phyloP scores from a whole-genome alignment of 2,329 filamentous ascomycete species.

The Calonectria crousiana region DNA sequence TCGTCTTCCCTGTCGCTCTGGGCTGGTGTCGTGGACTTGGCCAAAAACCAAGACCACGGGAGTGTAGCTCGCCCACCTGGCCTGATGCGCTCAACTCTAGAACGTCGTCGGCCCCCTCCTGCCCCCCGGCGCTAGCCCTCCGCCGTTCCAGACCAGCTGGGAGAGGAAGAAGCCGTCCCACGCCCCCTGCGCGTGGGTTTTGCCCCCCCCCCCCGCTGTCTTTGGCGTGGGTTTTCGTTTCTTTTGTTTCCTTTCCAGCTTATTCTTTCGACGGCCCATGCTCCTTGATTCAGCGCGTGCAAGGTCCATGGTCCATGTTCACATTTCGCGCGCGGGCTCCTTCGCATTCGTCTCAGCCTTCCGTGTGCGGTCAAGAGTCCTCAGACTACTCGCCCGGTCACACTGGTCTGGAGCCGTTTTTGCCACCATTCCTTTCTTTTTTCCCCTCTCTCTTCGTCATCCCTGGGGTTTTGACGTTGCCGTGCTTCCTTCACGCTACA shows the following conservation, averaged over 20 bases:
- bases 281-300: not conserved
- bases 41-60: not conserved
- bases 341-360: conserved; percentile 27
- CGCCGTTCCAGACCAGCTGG: not conserved
- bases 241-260: not conserved
- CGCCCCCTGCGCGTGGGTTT: not conserved
- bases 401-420: not conserved
- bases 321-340: not conserved
- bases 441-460: not conserved
- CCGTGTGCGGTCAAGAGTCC: conserved; percentile 16
- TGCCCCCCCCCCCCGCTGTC: not conserved
- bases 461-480: not conserved
- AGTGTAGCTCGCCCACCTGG: not conserved
- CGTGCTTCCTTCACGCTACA: not conserved
- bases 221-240: not conserved
- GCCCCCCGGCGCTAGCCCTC: not conserved
- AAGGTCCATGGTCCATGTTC: conserved; percentile 1
- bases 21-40: not conserved
- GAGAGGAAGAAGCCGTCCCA: not conserved
- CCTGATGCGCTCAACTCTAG: conserved; percentile 18
- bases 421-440: conserved; percentile 7
- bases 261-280: not conserved
- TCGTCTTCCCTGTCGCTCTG: not conserved
- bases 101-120: conserved; percentile 2
- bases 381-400: not conserved